Conservation (phyloP, 2,329 filamentous ascomycete genomes). For the Alternaria infectoria region DNA sequence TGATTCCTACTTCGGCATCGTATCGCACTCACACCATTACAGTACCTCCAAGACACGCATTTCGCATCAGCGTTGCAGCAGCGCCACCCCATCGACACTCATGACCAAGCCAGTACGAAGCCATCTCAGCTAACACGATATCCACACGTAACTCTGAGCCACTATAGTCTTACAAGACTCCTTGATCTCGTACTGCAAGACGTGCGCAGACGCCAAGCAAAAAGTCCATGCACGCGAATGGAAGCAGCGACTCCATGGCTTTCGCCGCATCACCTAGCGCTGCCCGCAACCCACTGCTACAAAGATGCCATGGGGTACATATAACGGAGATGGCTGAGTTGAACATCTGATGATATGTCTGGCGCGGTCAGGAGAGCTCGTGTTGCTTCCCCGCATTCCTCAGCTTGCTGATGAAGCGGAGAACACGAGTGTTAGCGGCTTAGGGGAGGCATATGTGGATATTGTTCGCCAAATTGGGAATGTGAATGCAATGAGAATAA, state of each 20-base stretch:
- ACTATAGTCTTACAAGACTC: not conserved
- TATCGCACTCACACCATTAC: rapidly evolving
- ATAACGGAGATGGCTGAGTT: not conserved
- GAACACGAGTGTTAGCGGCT: not conserved
- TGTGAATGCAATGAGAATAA: not conserved
- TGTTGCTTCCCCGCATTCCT: conserved; percentile 7
- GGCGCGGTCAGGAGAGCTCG: conserved; percentile 1
- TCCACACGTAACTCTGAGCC: not conserved
- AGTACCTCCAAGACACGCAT: not conserved
- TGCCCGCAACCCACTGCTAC: rapidly evolving
- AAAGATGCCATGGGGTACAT: rapidly evolving
- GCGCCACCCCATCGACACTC: not conserved
- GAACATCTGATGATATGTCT: not conserved
- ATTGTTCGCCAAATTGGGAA: not conserved
- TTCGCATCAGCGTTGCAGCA: not conserved
- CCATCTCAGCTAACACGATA: not conserved
- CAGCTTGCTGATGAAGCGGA: not conserved
- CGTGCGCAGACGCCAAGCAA: not conserved
- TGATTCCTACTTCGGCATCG: rapidly evolving
- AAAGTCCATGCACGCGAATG: not conserved
- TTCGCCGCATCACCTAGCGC: not conserved
- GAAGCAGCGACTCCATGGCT: not conserved
- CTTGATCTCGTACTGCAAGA: not conserved
- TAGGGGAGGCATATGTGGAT: not conserved
- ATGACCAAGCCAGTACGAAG: not conserved